Conservation (phyloP, 176 grass and related monocot species). For the Avena insularis region DNA sequence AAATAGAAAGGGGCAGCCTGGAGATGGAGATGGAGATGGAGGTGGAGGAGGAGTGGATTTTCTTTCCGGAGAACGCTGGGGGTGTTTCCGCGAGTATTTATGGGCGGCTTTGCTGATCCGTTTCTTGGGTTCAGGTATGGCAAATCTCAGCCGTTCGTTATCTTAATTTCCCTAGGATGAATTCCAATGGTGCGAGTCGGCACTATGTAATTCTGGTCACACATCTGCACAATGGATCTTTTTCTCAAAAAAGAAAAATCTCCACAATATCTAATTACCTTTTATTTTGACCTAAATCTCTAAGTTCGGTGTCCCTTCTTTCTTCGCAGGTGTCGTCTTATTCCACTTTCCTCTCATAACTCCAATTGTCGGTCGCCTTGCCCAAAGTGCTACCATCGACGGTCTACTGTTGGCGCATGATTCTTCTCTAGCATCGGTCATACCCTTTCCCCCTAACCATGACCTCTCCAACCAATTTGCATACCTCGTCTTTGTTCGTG, state of each 20-base stretch:
- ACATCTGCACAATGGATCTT: not conserved
- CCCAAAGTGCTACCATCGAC: not conserved
- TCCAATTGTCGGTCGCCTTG: not conserved
- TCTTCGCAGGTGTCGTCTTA: not conserved
- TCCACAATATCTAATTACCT: not conserved
- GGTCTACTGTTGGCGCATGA: not conserved
- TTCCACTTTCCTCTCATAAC: not conserved
- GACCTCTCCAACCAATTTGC: not conserved
- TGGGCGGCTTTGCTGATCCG: conserved; percentile 36
- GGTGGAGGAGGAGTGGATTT: conserved; percentile 43
- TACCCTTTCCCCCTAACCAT: not conserved
- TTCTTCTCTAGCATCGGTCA: not conserved
- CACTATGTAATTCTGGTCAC: not conserved
- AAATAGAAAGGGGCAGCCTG: conserved; percentile 37
- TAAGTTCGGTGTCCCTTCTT: not conserved
- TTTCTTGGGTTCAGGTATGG: not conserved
- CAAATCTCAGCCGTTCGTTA: conserved; percentile 15
- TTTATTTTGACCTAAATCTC: not conserved
- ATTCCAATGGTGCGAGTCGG: not conserved
- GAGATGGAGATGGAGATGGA: conserved; percentile 47
- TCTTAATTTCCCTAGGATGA: not conserved
- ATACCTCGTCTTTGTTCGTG: not conserved
- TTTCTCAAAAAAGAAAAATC: not conserved
- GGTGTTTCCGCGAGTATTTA: conserved; percentile 51
- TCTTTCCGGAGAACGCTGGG: conserved; percentile 38